A percentile compares a stretch with the other conserved stretches of the same genome.
Evolutionary conservation across 768 basidiomycete genomes (phyloP).

Genomic region (Ramaria sp.): DNA sequence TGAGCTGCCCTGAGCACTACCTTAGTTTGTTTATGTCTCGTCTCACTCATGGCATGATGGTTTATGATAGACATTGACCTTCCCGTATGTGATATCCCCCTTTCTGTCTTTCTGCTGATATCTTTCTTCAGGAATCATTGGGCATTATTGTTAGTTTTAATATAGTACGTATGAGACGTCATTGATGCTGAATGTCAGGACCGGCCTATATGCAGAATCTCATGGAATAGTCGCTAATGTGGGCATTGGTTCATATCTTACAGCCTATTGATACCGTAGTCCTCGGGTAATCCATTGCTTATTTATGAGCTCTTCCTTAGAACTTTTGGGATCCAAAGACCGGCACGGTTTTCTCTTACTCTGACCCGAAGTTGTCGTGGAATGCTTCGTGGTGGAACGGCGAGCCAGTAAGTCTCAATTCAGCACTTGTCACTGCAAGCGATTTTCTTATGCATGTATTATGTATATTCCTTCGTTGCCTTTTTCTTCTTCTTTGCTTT

Average conservation of each 20-base stretch:
- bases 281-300: background rate
- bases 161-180: background rate
- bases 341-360: constrained; percentile 61
- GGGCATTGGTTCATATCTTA: constrained; percentile 15
- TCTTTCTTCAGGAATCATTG: constrained; percentile 68
- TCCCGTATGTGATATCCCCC: constrained; percentile 51
- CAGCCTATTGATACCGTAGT: background rate
- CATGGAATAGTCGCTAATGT: constrained; percentile 91
- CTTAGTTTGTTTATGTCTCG: background rate
- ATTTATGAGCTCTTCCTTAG: constrained; percentile 25
- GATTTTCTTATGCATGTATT: background rate
- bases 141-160: constrained; percentile 55
- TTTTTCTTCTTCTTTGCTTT: background rate
- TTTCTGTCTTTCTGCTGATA: constrained; percentile 6
- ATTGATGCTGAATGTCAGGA: constrained; percentile 36
- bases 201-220: constrained; percentile 80
- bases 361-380: constrained; percentile 48
- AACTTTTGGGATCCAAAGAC: constrained; percentile 78
- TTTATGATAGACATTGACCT: constrained; percentile 61
- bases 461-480: background rate
- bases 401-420: constrained; percentile 54
- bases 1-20: constrained; percentile 24
- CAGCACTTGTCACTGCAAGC: background rate
- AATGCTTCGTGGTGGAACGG: constrained; percentile 77
- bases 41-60: background rate